Base-by-base conservation (phyloP, 2,329 filamentous ascomycete species). In the Neofusicoccum sp. region DNA sequence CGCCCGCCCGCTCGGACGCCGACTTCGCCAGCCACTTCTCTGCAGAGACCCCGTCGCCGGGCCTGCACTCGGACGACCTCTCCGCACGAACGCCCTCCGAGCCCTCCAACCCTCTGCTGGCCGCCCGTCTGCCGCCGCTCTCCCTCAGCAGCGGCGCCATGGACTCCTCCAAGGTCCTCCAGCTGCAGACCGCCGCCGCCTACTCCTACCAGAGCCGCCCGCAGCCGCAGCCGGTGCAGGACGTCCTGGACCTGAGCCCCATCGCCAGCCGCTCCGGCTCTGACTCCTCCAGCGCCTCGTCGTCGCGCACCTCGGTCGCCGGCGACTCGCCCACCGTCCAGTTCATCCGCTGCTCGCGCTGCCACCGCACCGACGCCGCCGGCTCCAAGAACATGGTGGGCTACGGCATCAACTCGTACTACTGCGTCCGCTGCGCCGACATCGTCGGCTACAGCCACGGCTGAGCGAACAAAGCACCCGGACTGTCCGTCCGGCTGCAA, bases 351-450 rank as follows among this genome's bases (percentile, higher is more conserved):
- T 67, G 66, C 64, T 64, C 60, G 6, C 66, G 66, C 58, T 67
- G 66, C 65, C 66, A 67, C 59, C 62, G 64, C 16, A 58, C 33
- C 6, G 62, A 43, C 47, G 58, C 45, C 36, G 31, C 39, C 8
- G 62, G 58, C 3, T 63, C 56, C 61, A 61, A 63, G 47, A 67
- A 69, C 65, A 76, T 78, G 74, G 70, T 77, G 66, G 69, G 71
- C 31, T 75, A 75, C 62, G 74, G 74, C 60, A 73, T 73, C 61
- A 78, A 77, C 65, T 69, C 73, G 36, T 77, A 76, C 69, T 78
- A 78, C 68, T 78, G 76, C 68, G 69, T 61, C 50, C 76, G 77
- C 66, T 78, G 76, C 64, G 76, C 76, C 59, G 70, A 65, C 60
- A 74, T 78, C 69, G 73, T 73, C 3, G 76, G 76, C 59, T 78